Evolutionary conservation across 305 asterid species (phyloP).

Genomic region (Ilex paraguariensis): DNA sequence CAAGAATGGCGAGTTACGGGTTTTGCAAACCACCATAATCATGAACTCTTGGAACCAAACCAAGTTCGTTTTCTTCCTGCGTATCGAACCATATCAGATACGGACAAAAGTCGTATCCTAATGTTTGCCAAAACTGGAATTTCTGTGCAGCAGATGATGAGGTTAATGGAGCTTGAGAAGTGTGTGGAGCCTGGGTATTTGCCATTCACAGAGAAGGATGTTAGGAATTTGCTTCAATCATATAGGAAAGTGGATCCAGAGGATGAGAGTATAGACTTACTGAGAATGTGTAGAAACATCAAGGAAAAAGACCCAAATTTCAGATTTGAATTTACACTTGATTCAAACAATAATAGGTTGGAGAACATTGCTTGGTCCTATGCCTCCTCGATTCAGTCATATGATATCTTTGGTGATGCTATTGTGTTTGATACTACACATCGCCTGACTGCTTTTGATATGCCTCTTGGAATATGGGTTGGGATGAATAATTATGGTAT

Average conservation of each 20-base stretch:
- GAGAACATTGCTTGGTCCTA: slow-evolving; percentile 97
- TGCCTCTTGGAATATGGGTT: slow-evolving; percentile 98
- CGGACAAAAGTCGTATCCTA: slow-evolving; percentile 80
- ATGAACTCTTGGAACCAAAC: slow-evolving; percentile 87
- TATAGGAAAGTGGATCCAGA: slow-evolving; percentile 76
- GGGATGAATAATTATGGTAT: slow-evolving; percentile 96
- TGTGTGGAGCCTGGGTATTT: slow-evolving; percentile 83
- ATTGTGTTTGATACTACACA: slow-evolving; percentile 96
- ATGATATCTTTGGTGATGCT: slow-evolving; percentile 88
- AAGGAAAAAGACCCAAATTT: slow-evolving; percentile 89
- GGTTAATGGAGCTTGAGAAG: slow-evolving; percentile 90
- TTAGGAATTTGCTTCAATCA: slow-evolving; percentile 87
- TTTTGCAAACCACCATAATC: slow-evolving; percentile 86
- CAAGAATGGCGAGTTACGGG: slow-evolving; percentile 96
- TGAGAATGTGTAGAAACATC: slow-evolving; percentile 84
- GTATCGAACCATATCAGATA: slow-evolving; percentile 85
- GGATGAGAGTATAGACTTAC: slow-evolving; percentile 78
- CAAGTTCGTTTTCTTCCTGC: slow-evolving; percentile 99
- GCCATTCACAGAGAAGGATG: slow-evolving; percentile 95
- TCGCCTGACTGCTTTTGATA: slow-evolving; percentile 81
- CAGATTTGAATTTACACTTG: slow-evolving; percentile 76
- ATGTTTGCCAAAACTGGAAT: slow-evolving; percentile 96
- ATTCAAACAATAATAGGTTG: slow-evolving; percentile 54
- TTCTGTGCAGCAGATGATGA: slow-evolving; percentile 97
- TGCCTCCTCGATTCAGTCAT: slow-evolving; percentile 80